Conservation (phyloP, 2,329 filamentous ascomycete genomes). For the Penicillium sp. region DNA sequence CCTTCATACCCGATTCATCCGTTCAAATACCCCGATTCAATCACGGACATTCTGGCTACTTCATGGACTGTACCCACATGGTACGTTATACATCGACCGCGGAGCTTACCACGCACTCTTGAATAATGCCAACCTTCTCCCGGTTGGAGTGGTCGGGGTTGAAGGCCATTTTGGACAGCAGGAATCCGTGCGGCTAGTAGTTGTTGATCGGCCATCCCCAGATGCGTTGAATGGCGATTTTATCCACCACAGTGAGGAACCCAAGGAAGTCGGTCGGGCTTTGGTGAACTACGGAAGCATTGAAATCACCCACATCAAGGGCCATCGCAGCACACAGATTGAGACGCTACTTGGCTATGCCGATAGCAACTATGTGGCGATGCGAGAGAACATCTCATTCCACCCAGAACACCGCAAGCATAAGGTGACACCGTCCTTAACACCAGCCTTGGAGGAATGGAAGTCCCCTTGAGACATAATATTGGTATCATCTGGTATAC, state of each 20-base stretch:
- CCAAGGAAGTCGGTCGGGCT: constrained; percentile 72
- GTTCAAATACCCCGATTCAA: constrained; percentile 71
- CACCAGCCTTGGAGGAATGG: constrained; percentile 22
- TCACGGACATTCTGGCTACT: constrained; percentile 97
- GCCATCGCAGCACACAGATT: constrained; percentile 74
- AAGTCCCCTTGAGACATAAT: constrained; percentile 9
- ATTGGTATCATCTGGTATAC: not conserved
- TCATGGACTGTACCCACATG: constrained; percentile 81
- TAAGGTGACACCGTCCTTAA: constrained; percentile 15
- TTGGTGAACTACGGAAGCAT: constrained; percentile 85
- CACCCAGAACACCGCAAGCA: constrained; percentile 20
- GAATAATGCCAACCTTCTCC: constrained; percentile 77
- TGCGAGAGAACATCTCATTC: constrained; percentile 76
- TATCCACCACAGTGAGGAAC: constrained; percentile 33
- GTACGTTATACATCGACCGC: constrained; percentile 84
- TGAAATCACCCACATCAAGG: constrained; percentile 78
- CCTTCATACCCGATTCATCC: constrained; percentile 86
- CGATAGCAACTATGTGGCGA: constrained; percentile 86
- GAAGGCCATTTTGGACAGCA: constrained; percentile 83
- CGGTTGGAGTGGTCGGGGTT: constrained; percentile 82
- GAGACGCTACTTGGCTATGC: constrained; percentile 73
- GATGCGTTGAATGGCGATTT: constrained; percentile 37
- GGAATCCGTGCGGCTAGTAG: constrained; percentile 78
- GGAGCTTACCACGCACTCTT: constrained; percentile 73
- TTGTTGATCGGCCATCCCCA: constrained; percentile 55